These are phyloP conservation scores for Ceratocystis colombiana DNA, from an alignment of 2,329 filamentous ascomycete species.

Conservation along the genomic window DNA sequence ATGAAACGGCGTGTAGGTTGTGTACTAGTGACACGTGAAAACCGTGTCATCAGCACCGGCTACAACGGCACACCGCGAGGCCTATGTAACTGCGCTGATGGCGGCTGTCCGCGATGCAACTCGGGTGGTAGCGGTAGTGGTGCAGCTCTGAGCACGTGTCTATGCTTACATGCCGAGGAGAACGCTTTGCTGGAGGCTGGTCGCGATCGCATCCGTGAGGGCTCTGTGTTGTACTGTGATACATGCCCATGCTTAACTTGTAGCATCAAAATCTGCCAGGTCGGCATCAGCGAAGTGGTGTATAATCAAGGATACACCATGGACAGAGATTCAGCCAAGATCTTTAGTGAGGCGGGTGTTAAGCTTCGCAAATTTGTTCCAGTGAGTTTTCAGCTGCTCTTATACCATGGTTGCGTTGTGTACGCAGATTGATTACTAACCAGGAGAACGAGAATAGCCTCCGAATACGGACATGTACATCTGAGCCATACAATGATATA, in stretches of 20 bases:
- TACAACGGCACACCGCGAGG: constrained; percentile 96
- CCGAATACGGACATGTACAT: constrained; percentile 55
- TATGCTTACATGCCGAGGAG: constrained; percentile 97
- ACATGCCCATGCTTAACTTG: constrained; percentile 96
- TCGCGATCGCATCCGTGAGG: constrained; percentile 74
- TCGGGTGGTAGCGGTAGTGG: constrained; percentile 54
- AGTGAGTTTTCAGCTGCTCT: constrained; percentile 41
- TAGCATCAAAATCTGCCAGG: constrained; percentile 96
- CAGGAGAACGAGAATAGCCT: constrained; percentile 37
- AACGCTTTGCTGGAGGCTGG: constrained; percentile 93
- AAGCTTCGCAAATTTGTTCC: constrained; percentile 78
- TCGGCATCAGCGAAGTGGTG: constrained; percentile 90
- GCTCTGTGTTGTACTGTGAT: constrained; percentile 80
- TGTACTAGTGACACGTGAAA: constrained; percentile 70
- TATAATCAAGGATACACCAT: constrained; percentile 93
- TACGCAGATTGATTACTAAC: constrained; percentile 1
- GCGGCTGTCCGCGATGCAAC: constrained; percentile 85
- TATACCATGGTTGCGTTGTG: too few relatives aligned
- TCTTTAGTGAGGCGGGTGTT: constrained; percentile 77
- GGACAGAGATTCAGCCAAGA: constrained; percentile 70
- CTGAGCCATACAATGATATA: constrained; percentile 34
- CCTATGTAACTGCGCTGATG: constrained; percentile 81
- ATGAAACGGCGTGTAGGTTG: constrained; percentile 97
- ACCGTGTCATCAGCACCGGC: constrained; percentile 83
- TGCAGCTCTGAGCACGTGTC: constrained; percentile 68